Evolutionary conservation across 2,329 filamentous ascomycete species (phyloP).

Genomic region (Fusarium miscanthi): DNA sequence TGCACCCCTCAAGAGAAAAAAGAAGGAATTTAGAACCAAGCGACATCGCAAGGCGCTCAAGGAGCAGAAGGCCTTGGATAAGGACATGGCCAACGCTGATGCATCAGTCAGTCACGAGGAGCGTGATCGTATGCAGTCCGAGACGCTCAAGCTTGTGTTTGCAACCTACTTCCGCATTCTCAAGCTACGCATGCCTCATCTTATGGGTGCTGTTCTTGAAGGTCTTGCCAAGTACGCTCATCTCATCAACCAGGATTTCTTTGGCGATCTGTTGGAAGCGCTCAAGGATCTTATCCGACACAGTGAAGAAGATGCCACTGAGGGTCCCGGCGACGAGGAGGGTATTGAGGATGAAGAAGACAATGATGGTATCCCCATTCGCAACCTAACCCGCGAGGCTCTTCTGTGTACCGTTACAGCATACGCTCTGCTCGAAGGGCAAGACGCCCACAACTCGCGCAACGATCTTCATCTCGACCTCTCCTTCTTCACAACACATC

Average conservation of each 20-base stretch:
- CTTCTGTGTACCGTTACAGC: conserved; percentile 96
- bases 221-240: conserved; percentile 94
- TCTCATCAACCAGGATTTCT: conserved; percentile 99
- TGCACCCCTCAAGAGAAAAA: conserved; percentile 70
- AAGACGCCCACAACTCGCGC: conserved; percentile 89
- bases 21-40: conserved; percentile 90
- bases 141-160: conserved; percentile 96
- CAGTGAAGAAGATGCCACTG: conserved; percentile 68
- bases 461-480: conserved; percentile 87
- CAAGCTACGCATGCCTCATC: conserved; percentile 80
- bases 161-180: conserved; percentile 94
- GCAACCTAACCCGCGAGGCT: conserved; percentile 85
- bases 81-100: conserved; percentile 93
- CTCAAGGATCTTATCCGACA: conserved; percentile 91
- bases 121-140: conserved; percentile 91
- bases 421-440: conserved; percentile 93
- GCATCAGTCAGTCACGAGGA: conserved; percentile 93
- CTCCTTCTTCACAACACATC: conserved; percentile 93
- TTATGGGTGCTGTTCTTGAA: conserved; percentile 98
- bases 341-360: conserved; percentile 59
- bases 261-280: conserved; percentile 93
- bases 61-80: conserved; percentile 88
- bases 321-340: conserved; percentile 55
- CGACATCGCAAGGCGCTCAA: conserved; percentile 83
- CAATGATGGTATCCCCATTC: conserved; percentile 60